Conservation (phyloP, 768 basidiomycete genomes). For the Lactarius hatsudake region DNA sequence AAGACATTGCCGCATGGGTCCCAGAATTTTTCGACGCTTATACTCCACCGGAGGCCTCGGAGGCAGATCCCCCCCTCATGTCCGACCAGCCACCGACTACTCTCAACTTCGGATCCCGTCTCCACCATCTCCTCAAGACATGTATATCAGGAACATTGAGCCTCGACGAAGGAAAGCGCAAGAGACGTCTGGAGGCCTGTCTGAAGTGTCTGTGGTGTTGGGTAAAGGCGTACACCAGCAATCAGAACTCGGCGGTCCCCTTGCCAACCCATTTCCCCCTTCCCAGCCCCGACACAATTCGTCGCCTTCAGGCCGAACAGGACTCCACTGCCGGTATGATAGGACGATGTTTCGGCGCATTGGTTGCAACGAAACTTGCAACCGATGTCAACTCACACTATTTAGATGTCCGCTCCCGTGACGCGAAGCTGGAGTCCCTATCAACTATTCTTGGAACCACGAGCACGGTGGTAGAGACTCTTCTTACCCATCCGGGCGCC, state of each 20-base stretch:
- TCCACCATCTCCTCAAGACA: background rate
- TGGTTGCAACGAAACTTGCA: background rate
- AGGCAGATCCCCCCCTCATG: too few relatives aligned
- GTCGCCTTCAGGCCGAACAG: background rate
- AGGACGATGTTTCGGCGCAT: background rate
- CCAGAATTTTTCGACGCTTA: background rate
- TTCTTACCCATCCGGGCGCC: background rate
- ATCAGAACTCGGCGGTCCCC: background rate
- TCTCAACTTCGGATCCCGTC: background rate
- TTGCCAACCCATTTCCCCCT: background rate
- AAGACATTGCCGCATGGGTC: background rate
- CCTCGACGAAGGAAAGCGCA: background rate
- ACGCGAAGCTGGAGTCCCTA: background rate
- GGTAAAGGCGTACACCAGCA: background rate
- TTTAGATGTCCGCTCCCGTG: background rate
- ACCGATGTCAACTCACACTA: background rate
- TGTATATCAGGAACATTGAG: background rate
- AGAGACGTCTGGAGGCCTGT: background rate
- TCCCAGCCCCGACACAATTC: background rate
- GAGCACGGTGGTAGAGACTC: background rate
- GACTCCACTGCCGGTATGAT: background rate
- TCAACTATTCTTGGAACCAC: background rate
- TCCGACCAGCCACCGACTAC: background rate
- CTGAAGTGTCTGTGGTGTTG: background rate
- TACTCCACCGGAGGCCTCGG: background rate